These are phyloP conservation scores for Priceomyces medius DNA, from an alignment of 805 yeast genomes.

Conservation along the genomic window DNA sequence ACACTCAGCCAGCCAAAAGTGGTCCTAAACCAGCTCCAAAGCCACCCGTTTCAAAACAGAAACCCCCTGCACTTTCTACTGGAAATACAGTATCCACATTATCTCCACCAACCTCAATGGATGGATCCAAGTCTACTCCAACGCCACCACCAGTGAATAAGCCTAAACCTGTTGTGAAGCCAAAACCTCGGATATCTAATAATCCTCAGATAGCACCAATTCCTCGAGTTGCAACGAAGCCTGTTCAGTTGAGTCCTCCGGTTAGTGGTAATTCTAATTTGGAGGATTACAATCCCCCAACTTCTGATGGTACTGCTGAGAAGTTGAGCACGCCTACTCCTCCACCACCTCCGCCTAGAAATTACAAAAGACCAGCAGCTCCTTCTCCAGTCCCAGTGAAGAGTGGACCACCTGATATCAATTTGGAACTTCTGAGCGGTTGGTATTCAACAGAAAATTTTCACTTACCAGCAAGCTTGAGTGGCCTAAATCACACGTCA, in stretches of 20 bases:
- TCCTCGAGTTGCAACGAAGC: constrained; percentile 2
- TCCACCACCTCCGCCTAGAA: constrained; percentile 32
- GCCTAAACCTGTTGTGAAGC: constrained; percentile 11
- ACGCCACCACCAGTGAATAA: constrained; percentile 6
- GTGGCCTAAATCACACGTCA: constrained; percentile 33
- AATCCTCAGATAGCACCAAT: constrained; percentile 10
- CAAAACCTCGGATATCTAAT: constrained; percentile 10
- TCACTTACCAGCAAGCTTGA: constrained; percentile 37
- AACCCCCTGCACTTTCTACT: not conserved
- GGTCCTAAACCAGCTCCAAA: constrained; percentile 2
- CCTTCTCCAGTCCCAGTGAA: constrained; percentile 14
- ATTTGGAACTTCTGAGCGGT: constrained; percentile 42
- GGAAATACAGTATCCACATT: not conserved
- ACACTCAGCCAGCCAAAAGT: not conserved
- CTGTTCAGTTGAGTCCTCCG: not conserved
- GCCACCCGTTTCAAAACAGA: not conserved
- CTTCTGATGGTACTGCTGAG: not conserved
- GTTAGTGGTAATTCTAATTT: not conserved
- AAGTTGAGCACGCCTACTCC: constrained; percentile 15
- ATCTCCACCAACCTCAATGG: not conserved
- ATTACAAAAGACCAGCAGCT: constrained; percentile 15
- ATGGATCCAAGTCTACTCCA: constrained; percentile 1
- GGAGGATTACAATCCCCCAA: not conserved
- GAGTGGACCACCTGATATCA: constrained; percentile 32
- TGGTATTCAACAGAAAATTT: constrained; percentile 42